Conservation (phyloP, 306 rosid genomes). For the Prunus armeniaca region DNA sequence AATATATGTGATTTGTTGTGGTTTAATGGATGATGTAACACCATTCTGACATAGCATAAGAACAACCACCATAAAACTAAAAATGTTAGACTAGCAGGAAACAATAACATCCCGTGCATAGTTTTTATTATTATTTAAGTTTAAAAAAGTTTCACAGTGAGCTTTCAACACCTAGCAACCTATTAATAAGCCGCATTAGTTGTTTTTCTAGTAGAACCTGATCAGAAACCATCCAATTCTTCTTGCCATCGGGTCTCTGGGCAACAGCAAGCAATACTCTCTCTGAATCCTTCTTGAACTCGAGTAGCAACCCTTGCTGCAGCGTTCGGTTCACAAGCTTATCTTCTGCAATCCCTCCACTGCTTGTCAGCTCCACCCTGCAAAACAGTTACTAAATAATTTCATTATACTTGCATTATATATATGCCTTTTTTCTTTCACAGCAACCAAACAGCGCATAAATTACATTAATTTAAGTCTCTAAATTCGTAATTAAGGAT, state of each 20-base stretch:
- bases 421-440: background rate
- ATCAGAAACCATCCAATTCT: constrained; percentile 99
- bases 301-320: constrained; percentile 75
- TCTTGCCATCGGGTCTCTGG: constrained; percentile 95
- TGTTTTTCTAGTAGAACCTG: constrained; percentile 88
- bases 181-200: constrained; percentile 78
- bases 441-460: constrained; percentile 9
- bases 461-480: background rate
- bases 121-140: constrained; percentile 15
- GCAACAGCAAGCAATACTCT: constrained; percentile 78
- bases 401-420: background rate
- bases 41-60: constrained; percentile 62
- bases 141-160: constrained; percentile 26
- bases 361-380: constrained; percentile 52
- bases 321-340: constrained; percentile 56
- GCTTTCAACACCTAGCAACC: constrained; percentile 81
- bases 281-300: constrained; percentile 90
- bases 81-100: constrained; percentile 28
- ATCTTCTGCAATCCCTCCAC: constrained; percentile 61
- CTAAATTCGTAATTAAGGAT: background rate
- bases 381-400: constrained; percentile 6
- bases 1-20: constrained; percentile 87
- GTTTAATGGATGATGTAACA: constrained; percentile 73
- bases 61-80: constrained; percentile 14
- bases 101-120: background rate